phyloP scores from a whole-genome alignment of 2,329 filamentous ascomycete species.

The Epichloe scottii region DNA sequence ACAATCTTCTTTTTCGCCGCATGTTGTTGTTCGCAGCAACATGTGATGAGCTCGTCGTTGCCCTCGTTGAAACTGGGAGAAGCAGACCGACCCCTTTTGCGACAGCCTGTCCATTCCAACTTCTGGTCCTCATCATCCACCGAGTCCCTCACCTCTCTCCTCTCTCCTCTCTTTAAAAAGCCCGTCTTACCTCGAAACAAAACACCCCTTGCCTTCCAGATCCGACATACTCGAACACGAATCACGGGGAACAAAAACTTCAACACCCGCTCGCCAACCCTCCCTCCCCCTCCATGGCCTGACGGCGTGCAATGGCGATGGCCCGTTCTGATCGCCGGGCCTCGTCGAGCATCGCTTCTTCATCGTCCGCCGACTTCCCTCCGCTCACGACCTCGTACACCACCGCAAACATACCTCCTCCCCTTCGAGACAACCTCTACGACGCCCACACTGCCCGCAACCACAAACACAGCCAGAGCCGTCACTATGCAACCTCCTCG shows the following conservation, averaged over 20 bases:
- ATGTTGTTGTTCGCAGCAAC: too few species aligned
- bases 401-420: neutral
- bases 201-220: neutral
- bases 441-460: neutral
- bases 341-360: conserved; percentile 8
- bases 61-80: too few species aligned
- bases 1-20: too few species aligned
- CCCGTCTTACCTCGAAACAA: too few species aligned
- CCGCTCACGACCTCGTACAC: conserved; percentile 2
- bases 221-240: too few species aligned
- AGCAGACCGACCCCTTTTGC: too few species aligned
- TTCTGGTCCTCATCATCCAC: too few species aligned
- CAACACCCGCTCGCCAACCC: neutral
- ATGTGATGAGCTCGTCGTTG: too few species aligned
- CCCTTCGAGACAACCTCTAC: neutral
- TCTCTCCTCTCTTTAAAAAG: too few species aligned
- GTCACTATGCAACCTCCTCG: neutral
- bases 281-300: conserved; percentile 11
- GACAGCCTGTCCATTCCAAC: too few species aligned
- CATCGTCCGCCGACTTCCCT: conserved; percentile 6
- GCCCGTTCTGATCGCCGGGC: conserved; percentile 11
- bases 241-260: neutral
- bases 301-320: conserved; percentile 11
- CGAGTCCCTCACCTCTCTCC: too few species aligned
- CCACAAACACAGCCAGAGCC: conserved; percentile 3